A percentile compares a stretch with the other conserved stretches of the same genome.
These are phyloP conservation scores for Cordia subcordata DNA, from an alignment of 257 asterid species.

Conservation along the genomic window DNA sequence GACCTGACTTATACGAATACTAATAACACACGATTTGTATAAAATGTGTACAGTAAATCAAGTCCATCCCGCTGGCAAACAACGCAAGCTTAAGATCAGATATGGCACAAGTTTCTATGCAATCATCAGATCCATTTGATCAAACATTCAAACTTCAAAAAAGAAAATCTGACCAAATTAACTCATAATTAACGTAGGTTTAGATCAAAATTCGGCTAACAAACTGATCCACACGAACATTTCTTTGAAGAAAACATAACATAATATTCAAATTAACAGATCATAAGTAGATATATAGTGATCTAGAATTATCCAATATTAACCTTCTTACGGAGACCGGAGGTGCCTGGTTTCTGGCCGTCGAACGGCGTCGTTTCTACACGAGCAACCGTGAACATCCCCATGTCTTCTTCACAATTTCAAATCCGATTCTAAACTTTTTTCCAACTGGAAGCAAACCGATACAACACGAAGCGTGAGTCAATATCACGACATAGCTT, in stretches of 20 bases:
- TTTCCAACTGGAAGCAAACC: not conserved
- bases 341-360: conserved; percentile 98
- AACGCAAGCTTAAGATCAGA: not conserved
- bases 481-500: not conserved
- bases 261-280: not conserved
- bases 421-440: not conserved
- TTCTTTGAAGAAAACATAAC: too few species aligned
- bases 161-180: too few species aligned
- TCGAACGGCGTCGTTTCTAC: conserved; percentile 73
- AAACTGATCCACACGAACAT: too few species aligned
- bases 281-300: not conserved
- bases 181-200: not conserved
- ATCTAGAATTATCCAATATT: not conserved
- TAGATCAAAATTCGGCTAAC: not conserved
- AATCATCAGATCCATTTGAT: not conserved
- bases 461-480: not conserved
- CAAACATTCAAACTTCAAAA: not conserved
- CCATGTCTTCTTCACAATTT: conserved; percentile 42
- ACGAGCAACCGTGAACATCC: conserved; percentile 53
- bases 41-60: not conserved
- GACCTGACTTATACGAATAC: not conserved
- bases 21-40: not conserved
- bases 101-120: not conserved
- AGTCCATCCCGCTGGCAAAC: not conserved
- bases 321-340: conserved; percentile 95